Conservation (phyloP, 202 grass and related monocot species). For the Cymbopogon flexuosus region DNA sequence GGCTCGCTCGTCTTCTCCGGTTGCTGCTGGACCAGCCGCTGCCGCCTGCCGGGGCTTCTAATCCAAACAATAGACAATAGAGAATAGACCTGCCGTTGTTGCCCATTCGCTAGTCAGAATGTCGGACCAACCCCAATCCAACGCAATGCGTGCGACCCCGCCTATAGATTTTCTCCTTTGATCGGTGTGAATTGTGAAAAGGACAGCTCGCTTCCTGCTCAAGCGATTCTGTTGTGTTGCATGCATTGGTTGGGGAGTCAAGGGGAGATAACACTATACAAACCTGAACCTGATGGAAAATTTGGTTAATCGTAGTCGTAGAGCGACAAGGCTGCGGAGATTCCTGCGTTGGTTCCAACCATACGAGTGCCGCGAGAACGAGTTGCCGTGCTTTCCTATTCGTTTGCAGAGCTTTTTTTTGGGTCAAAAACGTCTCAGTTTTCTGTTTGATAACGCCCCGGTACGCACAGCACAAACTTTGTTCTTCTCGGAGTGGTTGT, state of each 20-base stretch:
- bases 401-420: not conserved
- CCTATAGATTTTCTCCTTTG: not conserved
- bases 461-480: not conserved
- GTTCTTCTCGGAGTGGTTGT: not conserved
- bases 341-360: constrained; percentile 38
- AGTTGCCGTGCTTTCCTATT: too few relatives aligned
- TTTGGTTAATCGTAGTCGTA: not conserved
- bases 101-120: constrained; percentile 21
- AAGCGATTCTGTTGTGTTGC: constrained; percentile 38
- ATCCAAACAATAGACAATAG: constrained; percentile 24
- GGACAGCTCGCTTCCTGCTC: constrained; percentile 38
- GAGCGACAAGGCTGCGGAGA: not conserved
- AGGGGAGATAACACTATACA: not conserved
- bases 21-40: not conserved
- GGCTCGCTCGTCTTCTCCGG: not conserved
- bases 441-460: not conserved
- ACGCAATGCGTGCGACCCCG: not conserved
- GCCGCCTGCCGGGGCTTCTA: constrained; percentile 32
- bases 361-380: constrained; percentile 1
- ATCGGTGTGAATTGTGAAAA: constrained; percentile 21
- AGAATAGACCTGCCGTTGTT: not conserved
- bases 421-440: not conserved
- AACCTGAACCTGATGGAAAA: constrained; percentile 1
- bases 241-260: constrained; percentile 28
- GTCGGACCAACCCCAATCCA: constrained; percentile 22